Evolutionary conservation across 208 protist species (phyloP).

Genomic region (Trypanosoma avium): DNA sequence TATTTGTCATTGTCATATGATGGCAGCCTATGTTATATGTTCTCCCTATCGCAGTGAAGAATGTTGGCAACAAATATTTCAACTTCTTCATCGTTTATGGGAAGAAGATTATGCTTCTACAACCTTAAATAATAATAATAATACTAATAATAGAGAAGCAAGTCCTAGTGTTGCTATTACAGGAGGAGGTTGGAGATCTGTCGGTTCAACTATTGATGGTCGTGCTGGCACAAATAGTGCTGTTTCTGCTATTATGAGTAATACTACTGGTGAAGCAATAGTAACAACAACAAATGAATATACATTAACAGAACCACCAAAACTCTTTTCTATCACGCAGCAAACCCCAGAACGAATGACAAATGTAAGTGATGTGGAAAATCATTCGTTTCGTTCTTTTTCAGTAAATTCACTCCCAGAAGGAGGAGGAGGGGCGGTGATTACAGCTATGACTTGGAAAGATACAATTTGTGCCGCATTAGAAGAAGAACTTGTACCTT

Average conservation of each 20-base stretch:
- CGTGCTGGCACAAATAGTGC: neutral
- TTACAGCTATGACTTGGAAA: neutral
- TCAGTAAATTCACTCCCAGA: neutral
- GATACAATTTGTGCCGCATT: neutral
- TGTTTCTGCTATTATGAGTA: neutral
- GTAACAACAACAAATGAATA: neutral
- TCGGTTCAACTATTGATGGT: neutral
- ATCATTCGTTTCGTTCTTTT: neutral
- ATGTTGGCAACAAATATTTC: conserved; percentile 11
- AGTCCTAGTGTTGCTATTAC: neutral
- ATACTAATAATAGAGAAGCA: neutral
- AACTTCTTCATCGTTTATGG: conserved; percentile 4
- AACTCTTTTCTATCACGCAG: neutral
- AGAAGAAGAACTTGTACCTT: conserved; percentile 19
- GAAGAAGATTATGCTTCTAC: conserved; percentile 1
- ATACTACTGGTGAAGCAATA: neutral
- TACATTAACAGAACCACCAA: no score
- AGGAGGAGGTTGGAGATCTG: neutral
- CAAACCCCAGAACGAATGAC: neutral
- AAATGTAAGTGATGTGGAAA: conserved; percentile 11
- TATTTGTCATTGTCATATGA: conserved; percentile 8
- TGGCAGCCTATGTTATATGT: conserved; percentile 18
- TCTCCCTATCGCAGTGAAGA: conserved; percentile 28
- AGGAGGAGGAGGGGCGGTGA: neutral
- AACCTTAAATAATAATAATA: neutral